Base-by-base conservation (phyloP, 2,329 filamentous ascomycete species). In the Exophiala alcalophila region DNA sequence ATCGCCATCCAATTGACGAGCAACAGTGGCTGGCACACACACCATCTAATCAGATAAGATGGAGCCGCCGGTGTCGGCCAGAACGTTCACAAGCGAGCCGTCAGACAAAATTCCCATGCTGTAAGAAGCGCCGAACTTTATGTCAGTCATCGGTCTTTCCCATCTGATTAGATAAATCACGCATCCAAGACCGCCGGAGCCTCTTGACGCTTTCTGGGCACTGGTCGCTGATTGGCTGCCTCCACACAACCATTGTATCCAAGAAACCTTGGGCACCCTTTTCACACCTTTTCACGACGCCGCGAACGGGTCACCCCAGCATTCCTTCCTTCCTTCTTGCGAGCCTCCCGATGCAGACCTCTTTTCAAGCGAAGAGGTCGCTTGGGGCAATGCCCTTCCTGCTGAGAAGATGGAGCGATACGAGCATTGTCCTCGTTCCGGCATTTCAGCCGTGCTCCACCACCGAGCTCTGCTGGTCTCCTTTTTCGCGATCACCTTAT, bases 111-210 rank as follows among this genome's bases (percentile, higher is more conserved):
- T 23, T 14, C 9, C 5, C 25, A 20, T 11, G 6, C 6, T 16
- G 15, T 10, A 23, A 5, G 7, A 34, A 28, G 11, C 11, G 10
- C 27, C 27, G 19, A 19, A 8, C 9, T 18, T 24, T 23, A 21
- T 26, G 45, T 40, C 45, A 44, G 45, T 27, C 45, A 11, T 2
- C 16, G 5, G 20, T 15, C 21, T 18, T 20, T 11, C 15, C 15
- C 23, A 50, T 50, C 35, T 41, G 43, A 53, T 54, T 44, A 53
- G 49, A 53, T 55, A 44, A 47, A 41, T 44, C n/a, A 15, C 39
- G 18, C 44, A 40, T 8, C 31, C 47, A 39, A 46, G 40, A 44
- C 20, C 34, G 25, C 25, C 24, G 28, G 34, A 15, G 18, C 9
- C n/a, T 19, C 27, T 38, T 42, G 21, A 12, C 23, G 2, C 2